A percentile compares a stretch with the other conserved stretches of the same genome.
phyloP scores from a whole-genome alignment of 192 early-diverging fungal species.

The Podila horticola region DNA sequence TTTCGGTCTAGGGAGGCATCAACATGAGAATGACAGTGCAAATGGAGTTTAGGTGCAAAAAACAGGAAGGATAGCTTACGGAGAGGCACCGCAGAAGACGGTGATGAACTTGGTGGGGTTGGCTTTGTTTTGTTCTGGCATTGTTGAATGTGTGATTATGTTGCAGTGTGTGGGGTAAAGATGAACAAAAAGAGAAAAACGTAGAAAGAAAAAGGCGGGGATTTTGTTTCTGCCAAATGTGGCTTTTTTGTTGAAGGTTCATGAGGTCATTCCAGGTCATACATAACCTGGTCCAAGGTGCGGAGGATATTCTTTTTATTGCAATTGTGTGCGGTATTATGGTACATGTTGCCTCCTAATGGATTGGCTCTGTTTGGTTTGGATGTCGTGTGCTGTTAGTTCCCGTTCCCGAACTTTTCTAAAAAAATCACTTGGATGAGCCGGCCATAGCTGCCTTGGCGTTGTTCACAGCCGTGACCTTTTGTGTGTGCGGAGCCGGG shows the following conservation, averaged over 20 bases:
- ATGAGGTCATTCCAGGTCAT: no score
- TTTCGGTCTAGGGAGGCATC: neutral
- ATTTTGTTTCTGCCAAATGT: no score
- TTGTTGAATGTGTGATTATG: constrained; percentile 3
- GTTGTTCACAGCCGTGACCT: constrained; percentile 67
- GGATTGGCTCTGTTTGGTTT: no score
- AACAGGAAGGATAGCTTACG: constrained; percentile 14
- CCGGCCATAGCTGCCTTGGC: constrained; percentile 47
- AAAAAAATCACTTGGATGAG: constrained; percentile 10
- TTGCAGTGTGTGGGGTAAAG: neutral
- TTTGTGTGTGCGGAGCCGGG: constrained; percentile 71
- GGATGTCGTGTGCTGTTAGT: no score
- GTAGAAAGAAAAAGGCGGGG: neutral
- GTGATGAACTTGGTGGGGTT: constrained; percentile 38
- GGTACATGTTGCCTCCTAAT: no score
- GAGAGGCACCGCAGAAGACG: constrained; percentile 48
- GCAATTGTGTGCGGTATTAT: no score
- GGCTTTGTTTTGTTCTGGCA: constrained; percentile 19
- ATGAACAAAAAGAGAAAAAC: neutral
- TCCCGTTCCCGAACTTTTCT: no score
- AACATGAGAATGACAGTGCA: neutral
- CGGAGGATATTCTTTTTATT: no score
- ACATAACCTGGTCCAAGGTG: no score
- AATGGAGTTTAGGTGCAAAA: neutral
- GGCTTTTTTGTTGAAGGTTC: no score